Conservation (phyloP, 148 eudicot species). For the Limonium bicolor region DNA sequence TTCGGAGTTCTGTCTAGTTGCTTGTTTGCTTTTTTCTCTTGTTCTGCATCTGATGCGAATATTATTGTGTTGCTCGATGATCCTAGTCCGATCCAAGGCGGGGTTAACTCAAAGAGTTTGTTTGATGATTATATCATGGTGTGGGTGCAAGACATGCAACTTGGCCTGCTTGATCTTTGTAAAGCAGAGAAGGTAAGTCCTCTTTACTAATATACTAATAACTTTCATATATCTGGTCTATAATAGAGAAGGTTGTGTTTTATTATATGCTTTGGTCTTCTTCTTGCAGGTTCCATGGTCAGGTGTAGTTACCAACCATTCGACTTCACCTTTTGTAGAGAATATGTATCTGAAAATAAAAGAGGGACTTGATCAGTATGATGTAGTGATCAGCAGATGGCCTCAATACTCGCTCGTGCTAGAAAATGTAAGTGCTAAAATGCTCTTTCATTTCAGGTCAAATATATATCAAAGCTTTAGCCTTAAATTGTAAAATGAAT, state of each 20-base stretch:
- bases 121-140: conserved; percentile 66
- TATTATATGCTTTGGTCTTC: background rate
- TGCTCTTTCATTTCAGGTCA: too few species aligned
- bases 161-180: conserved; percentile 54
- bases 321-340: conserved; percentile 80
- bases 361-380: conserved; percentile 45
- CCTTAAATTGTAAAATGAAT: background rate
- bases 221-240: too few species aligned
- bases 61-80: conserved; percentile 11
- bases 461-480: too few species aligned
- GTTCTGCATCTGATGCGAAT: background rate
- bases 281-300: conserved; percentile 55
- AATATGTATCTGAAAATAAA: conserved; percentile 51
- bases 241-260: background rate
- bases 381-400: conserved; percentile 75
- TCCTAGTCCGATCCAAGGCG: conserved; percentile 58
- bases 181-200: conserved; percentile 66
- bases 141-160: conserved; percentile 81
- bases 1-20: background rate
- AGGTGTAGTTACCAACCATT: conserved; percentile 58
- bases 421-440: conserved; percentile 86
- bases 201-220: background rate
- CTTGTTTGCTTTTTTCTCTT: background rate
- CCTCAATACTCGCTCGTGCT: conserved; percentile 64
- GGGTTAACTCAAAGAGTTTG: conserved; percentile 54